Conservation (phyloP, 2,329 filamentous ascomycete genomes). For the Tetracladium maxilliforme region DNA sequence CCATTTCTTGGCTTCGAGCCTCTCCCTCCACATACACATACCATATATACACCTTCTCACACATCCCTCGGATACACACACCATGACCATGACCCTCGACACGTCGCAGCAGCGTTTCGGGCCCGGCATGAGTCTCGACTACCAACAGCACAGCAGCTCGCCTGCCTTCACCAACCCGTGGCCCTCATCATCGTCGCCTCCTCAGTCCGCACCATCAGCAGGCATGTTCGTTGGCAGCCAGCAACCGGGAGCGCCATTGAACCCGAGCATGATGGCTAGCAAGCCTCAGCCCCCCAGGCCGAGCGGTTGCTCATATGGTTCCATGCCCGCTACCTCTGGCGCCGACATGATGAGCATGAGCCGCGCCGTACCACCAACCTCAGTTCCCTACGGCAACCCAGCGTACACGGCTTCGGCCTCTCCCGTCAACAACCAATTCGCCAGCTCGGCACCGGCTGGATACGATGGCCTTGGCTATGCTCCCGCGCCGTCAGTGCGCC, state of each 20-base stretch:
- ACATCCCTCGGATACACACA: too few species aligned
- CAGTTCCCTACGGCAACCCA: constrained; percentile 53
- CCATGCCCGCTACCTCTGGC: too few species aligned
- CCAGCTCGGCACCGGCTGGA: too few species aligned
- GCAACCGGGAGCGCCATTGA: too few species aligned
- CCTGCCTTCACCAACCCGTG: constrained; percentile 88
- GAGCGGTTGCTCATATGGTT: too few species aligned
- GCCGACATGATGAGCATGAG: constrained; percentile 61
- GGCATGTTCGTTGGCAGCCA: too few species aligned
- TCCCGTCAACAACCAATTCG: constrained; percentile 49
- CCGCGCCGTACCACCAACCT: constrained; percentile 41
- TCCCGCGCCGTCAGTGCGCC: constrained; percentile 46
- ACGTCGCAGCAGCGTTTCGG: constrained; percentile 71
- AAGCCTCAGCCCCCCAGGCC: too few species aligned
- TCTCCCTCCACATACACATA: too few species aligned
- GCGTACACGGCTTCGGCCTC: constrained; percentile 53
- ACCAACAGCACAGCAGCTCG: constrained; percentile 51
- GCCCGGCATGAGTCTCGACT: constrained; percentile 61
- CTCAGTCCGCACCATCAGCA: constrained; percentile 50
- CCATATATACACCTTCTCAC: too few species aligned
- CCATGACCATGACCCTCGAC: constrained; percentile 94
- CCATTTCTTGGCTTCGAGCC: too few species aligned
- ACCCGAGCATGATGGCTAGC: too few species aligned
- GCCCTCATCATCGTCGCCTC: constrained; percentile 42
- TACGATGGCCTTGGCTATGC: constrained; percentile 71